Evolutionary conservation across 495 filamentous ascomycete species (phyloP).

Genomic region (Penicillium pulvis): DNA sequence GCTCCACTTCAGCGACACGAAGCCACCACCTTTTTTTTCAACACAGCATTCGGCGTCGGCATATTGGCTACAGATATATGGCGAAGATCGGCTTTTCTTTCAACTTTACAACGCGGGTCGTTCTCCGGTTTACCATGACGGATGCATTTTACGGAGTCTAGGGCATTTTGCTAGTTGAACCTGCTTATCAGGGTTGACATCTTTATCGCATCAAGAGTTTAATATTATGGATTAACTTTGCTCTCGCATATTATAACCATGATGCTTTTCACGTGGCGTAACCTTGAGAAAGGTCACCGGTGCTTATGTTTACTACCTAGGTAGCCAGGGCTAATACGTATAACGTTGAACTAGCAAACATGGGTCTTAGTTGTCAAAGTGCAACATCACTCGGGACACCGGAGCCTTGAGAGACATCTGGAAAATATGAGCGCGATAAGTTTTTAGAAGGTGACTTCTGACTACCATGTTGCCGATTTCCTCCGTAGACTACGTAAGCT

Average conservation of each 20-base stretch:
- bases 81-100: not conserved
- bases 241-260: not conserved
- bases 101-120: not conserved
- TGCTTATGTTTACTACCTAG: not conserved
- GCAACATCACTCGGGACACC: not conserved
- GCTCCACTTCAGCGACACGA: not conserved
- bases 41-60: not conserved
- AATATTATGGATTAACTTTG: not conserved
- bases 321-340: no score
- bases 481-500: no score
- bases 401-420: not conserved
- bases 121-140: not conserved
- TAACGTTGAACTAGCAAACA: no score
- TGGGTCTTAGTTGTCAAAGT: not conserved
- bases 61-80: not conserved
- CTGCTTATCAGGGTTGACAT: not conserved
- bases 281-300: not conserved
- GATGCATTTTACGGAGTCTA: constrained; percentile 1
- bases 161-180: not conserved
- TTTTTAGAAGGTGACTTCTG: not conserved
- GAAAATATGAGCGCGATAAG: not conserved
- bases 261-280: not conserved
- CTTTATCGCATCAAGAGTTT: not conserved
- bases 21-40: not conserved
- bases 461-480: no score